Conservation (phyloP, 2,329 filamentous ascomycete genomes). For the Dactylonectria macrodidyma region DNA sequence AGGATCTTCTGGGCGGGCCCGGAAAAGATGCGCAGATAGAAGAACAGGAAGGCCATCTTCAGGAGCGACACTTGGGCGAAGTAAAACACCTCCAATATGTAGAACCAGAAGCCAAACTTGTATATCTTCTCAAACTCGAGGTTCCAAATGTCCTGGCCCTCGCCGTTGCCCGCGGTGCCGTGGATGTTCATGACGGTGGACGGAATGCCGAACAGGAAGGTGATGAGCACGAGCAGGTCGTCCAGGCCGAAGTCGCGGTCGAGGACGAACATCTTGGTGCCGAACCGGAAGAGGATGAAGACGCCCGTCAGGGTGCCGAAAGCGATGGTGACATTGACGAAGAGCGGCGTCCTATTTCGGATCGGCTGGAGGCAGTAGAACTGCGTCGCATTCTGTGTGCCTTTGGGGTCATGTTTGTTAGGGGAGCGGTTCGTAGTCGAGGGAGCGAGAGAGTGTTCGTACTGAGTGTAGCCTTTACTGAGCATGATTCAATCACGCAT, state of each 20-base stretch:
- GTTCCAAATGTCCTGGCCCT: slow-evolving; percentile 35
- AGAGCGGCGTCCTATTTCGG: slow-evolving; percentile 27
- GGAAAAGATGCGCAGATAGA: slow-evolving; percentile 35
- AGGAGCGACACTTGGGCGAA: slow-evolving; percentile 30
- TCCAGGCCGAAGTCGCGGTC: slow-evolving; percentile 33
- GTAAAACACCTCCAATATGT: slow-evolving; percentile 31
- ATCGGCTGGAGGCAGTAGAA: slow-evolving; percentile 26
- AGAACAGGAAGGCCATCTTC: slow-evolving; percentile 35
- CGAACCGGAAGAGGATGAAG: slow-evolving; percentile 32
- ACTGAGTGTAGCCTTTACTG: slow-evolving; percentile 34
- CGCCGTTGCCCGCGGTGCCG: slow-evolving; percentile 31
- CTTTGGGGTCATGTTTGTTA: slow-evolving; percentile 2
- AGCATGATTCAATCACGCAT: slow-evolving; percentile 38
- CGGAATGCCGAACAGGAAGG: slow-evolving; percentile 25
- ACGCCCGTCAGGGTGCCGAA: slow-evolving; percentile 32
- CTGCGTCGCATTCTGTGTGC: slow-evolving; percentile 29
- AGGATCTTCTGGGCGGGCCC: slow-evolving; percentile 21
- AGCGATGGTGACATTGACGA: slow-evolving; percentile 29
- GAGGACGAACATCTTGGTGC: slow-evolving; percentile 34
- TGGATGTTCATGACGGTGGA: slow-evolving; percentile 32
- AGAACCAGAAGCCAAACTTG: slow-evolving; percentile 30
- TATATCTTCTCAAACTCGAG: slow-evolving; percentile 29
- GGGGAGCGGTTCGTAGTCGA: background rate
- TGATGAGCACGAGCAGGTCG: slow-evolving; percentile 29
- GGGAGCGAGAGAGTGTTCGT: slow-evolving; percentile 3